These are phyloP conservation scores for Aspergillus cavernicola DNA, from an alignment of 495 filamentous ascomycete species.

Conservation along the genomic window DNA sequence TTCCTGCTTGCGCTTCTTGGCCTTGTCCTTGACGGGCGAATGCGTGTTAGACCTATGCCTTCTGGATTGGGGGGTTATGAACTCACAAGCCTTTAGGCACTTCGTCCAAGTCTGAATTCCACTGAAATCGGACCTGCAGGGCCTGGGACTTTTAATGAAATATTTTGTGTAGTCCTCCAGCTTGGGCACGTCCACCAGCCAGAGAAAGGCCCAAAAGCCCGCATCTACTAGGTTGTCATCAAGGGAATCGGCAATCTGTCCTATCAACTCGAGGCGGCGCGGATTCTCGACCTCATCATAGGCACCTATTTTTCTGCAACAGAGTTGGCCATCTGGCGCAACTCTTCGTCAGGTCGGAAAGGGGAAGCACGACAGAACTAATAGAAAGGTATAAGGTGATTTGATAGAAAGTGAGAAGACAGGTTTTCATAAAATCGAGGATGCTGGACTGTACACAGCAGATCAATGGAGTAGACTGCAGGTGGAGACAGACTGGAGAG, in stretches of 20 bases:
- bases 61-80: background rate
- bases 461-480: no score
- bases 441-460: no score
- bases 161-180: background rate
- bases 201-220: background rate
- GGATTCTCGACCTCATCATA: background rate
- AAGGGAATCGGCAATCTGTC: background rate
- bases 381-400: no score
- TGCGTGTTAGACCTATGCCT: background rate
- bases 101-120: background rate
- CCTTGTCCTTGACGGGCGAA: background rate
- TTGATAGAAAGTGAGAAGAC: no score
- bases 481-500: no score
- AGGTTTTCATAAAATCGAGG: no score
- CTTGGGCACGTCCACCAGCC: background rate
- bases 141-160: background rate
- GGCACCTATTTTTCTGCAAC: background rate
- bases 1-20: background rate
- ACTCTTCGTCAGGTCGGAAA: no score
- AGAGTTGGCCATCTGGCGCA: no score
- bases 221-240: background rate
- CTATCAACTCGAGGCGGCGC: background rate
- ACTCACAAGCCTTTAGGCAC: background rate
- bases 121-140: background rate
- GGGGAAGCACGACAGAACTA: no score